Base-by-base conservation (phyloP, 2,329 filamentous ascomycete genomes). In the Colletotrichum graminicola region DNA sequence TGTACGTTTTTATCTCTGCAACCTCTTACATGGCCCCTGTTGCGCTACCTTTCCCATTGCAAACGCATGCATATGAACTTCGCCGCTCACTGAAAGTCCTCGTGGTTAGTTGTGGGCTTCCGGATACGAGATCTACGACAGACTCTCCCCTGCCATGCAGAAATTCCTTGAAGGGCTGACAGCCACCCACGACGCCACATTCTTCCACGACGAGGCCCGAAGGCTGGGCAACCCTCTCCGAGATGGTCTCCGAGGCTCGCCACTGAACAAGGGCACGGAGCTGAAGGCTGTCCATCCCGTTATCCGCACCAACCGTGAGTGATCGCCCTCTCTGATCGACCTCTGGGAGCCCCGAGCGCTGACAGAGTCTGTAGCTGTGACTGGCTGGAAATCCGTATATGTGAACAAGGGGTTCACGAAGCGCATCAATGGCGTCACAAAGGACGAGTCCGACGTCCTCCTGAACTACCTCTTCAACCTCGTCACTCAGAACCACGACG, bases 351-450 rank as follows among this genome's bases (percentile, higher is more conserved):
- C 36, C 32, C 34, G 45, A 52, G 34, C 41, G 57, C 65, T 69
- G 45, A 72, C 39, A 61, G 57, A 55, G 26, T 12, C 12, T 12
- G 18, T 49, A 74, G 72, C 87, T 3, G 87, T 88, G 2, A 89
- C 87, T 2, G 87, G 87, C 0, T 89, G 87, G 86, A 89, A 88
- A 75, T 86, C 84, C 0, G 81, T 88, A 6, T 88, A 83, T 71
- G 80, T 85, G 41, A 86, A 86, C 76, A 83, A 79, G 54, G 85
- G 84, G 18, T 87, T 88, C 78, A 86, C 85, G 3, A 84, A 84
- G 74, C 83, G 85, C 23, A 88, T 90, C 76, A 87, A 88, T 66
- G 87, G 85, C 21, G 78, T 89, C 3, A 86, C 84, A 6, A 83
- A 83, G 68, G 84, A 87, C 65, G 88, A 89, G 78, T 87, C 84